These are phyloP conservation scores for Backusella psychrophila DNA, from an alignment of 192 early-diverging fungal genomes.

Conservation along the genomic window DNA sequence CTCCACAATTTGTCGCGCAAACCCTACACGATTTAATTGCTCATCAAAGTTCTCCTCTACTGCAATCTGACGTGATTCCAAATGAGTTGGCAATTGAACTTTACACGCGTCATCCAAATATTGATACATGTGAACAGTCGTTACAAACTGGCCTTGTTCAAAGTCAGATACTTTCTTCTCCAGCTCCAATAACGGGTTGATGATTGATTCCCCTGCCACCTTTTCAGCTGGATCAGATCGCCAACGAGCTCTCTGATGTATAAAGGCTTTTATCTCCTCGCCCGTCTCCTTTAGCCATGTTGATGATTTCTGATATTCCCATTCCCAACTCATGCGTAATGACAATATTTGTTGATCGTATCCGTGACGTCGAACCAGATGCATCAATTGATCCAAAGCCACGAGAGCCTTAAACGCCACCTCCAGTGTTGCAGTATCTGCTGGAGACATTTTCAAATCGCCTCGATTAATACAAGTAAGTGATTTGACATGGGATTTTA, in stretches of 20 bases:
- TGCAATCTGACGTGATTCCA: slow-evolving; percentile 29
- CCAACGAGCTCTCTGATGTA: slow-evolving; percentile 23
- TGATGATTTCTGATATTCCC: slow-evolving; percentile 27
- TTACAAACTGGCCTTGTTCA: slow-evolving; percentile 27
- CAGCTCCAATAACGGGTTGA: background rate
- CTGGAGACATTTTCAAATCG: slow-evolving; percentile 28
- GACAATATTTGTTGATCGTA: slow-evolving; percentile 33
- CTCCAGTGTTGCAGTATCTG: slow-evolving; percentile 44
- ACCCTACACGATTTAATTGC: slow-evolving; percentile 22
- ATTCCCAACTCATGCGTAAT: slow-evolving; percentile 37
- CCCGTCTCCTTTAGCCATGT: slow-evolving; percentile 12
- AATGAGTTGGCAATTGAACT: slow-evolving; percentile 26
- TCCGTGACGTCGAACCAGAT: slow-evolving; percentile 26
- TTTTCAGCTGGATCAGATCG: background rate
- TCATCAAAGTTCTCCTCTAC: slow-evolving; percentile 35
- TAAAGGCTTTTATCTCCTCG: slow-evolving; percentile 21
- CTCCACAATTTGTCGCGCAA: slow-evolving; percentile 35
- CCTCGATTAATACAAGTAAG: slow-evolving; percentile 22
- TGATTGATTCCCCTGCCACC: background rate
- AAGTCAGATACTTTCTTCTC: slow-evolving; percentile 12
- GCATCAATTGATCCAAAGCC: slow-evolving; percentile 36
- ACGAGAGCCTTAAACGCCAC: slow-evolving; percentile 39
- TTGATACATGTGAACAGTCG: slow-evolving; percentile 30
- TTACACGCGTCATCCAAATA: slow-evolving; percentile 34
- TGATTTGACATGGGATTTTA: slow-evolving; percentile 40